Percentiles rank a stretch among this genome's conserved stretches.
These are phyloP conservation scores for Phanerochaete sordida DNA, from an alignment of 768 basidiomycete species.

Conservation along the genomic window DNA sequence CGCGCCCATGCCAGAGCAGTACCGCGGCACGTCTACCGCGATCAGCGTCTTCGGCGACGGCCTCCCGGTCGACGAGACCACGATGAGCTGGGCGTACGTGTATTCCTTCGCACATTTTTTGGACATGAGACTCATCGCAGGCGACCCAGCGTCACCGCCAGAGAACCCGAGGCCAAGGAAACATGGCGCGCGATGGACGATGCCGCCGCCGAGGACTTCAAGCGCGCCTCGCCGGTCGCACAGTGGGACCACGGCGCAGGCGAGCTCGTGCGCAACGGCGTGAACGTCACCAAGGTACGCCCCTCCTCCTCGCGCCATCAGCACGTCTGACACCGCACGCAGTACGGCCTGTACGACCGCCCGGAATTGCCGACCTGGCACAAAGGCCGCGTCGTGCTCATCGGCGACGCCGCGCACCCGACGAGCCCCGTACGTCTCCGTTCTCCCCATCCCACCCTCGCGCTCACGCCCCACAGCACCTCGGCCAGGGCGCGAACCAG, in stretches of 20 bases:
- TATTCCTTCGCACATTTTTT: neutral
- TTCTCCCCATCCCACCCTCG: neutral
- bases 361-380: conserved; percentile 38
- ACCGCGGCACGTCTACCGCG: conserved; percentile 19
- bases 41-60: conserved; percentile 34
- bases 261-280: conserved; percentile 22
- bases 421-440: conserved; percentile 36
- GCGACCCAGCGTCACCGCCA: conserved; percentile 26
- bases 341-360: conserved; percentile 45
- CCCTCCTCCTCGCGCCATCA: neutral
- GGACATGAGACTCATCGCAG: neutral
- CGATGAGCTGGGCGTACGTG: conserved; percentile 10
- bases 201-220: conserved; percentile 15
- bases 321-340: neutral
- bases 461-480: conserved; percentile 27
- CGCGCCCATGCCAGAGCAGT: conserved; percentile 19
- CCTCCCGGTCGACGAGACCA: conserved; percentile 23
- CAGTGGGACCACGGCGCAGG: conserved; percentile 25
- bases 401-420: conserved; percentile 45
- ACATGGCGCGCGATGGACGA: conserved; percentile 36
- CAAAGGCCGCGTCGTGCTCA: conserved; percentile 36
- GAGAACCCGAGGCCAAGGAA: conserved; percentile 36
- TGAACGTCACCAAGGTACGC: conserved; percentile 28
- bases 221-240: conserved; percentile 16
- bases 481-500: conserved; percentile 45